Base-by-base conservation (phyloP, 345 rosid species). In the Excoecaria cochinchinensis region DNA sequence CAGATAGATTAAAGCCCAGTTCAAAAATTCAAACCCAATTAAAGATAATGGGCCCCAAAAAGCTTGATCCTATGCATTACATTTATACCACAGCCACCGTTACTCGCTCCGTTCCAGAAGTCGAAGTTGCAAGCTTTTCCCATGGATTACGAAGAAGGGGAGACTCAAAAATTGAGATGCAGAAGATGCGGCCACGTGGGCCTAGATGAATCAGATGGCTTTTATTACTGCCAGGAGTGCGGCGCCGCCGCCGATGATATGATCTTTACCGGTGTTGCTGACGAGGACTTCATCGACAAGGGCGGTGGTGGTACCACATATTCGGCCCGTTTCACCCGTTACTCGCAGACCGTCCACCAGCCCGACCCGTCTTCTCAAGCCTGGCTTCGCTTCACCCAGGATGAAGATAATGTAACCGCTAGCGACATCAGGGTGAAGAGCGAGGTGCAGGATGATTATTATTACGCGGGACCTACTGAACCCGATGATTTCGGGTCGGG, bases 231-330 rank as follows among this genome's bases (percentile, higher is more conserved):
- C 83, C 57, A 50, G 53, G 72, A 69, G 9, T 94, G 98, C 69
- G 69, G 78, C 21, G 56, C 83, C 46, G 79, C 72, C 73, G 91
- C 80, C 10, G 85, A 87, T 0, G 86, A 77, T 65, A 59, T 90
- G 57, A 77, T 88, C 25, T 88, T 82, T 52, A 89, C 91, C 5
- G 93, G 82, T 73, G 90, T 88, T 42, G 90, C 87, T 48, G 90
- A 82, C 39, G 93, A 85, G 24, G 92, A 87, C 77, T 79, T 88
- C 59, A 48, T 82, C 68, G 90, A 82, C 31, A 83, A 81, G n/a
- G 86, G 80, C 31, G 87, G 64, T 25, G 79, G 61, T 46, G 86
- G 31, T 31, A 2, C 89, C 19, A 64, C 84, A 17, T 92, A 89
- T 84, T 71, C 74, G 64, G 68, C 72, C 40, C 80, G 70, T 63